Evolutionary conservation across 805 yeast genomes (phyloP), one percentile per base, ranked within the genome.

Genomic region (Wickerhamomyces kurtzmanii): DNA sequence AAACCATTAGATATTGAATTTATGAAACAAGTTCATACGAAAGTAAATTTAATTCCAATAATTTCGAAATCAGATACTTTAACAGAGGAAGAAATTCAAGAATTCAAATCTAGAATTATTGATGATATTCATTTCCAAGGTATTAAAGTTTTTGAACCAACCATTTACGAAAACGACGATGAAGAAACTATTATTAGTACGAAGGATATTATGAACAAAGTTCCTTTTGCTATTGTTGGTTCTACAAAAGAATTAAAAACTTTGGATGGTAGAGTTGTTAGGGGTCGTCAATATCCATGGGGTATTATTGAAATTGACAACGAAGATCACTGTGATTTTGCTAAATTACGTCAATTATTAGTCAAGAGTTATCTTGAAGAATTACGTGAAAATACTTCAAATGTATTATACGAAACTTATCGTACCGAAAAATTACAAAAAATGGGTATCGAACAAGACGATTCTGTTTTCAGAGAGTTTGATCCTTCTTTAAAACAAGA

Each of bases 241-340:
- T 84, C 96, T 14, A 82, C 91, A 14, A 59, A 62, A 33, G 75
- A 73, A 37, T 76, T 81, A 20, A 75, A 75, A 42, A 59, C 66
- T 23, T 52, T 67, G 23, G 91, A 82, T 48, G 96, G 96, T 23
- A 70, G 83, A 52, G 37, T 49, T 14, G 93, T 87, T 24, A 75
- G 96, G 55, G 96, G 95, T 42, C 81, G 98, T 59, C 62, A 71
- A 37, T 89, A 89, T 54, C 96, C 97, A 36, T 91, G 98, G 98
- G 97, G 97, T 41, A 67, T 81, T 14, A 81, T 91, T 45, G 96
- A 91, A 59, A 87, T 91, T 42, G 96, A 86, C 54, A 89, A 91
- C 53, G 91, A 84, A 59, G 75, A 75, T 32, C 96, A 91, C 53
- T 81, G 86, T 54, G 98, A 89, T 58, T 91, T 89, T 53, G 75